These are phyloP conservation scores for Volvox carteri DNA, from an alignment of 163 green algal genomes.

Conservation along the genomic window DNA sequence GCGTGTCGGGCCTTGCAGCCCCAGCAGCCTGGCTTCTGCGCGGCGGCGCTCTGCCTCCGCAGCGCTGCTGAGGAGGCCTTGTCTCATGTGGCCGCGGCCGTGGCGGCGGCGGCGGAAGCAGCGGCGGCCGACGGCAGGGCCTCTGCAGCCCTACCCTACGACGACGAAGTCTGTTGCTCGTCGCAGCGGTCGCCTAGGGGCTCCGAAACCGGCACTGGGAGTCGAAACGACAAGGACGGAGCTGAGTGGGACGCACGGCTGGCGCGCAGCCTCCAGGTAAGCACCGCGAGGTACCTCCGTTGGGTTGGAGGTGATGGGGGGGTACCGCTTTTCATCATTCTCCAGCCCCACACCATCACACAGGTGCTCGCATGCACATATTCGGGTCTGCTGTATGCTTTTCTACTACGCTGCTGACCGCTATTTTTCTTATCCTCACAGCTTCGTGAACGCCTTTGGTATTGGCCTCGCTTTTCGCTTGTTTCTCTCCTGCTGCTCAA, in stretches of 20 bases:
- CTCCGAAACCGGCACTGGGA: not conserved
- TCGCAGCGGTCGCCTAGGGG: not conserved
- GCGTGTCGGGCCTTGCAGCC: constrained; percentile 24
- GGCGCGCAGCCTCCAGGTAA: not conserved
- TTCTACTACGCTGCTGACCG: no score
- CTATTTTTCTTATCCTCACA: no score
- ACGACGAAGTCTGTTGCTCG: not conserved
- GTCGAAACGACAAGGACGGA: not conserved
- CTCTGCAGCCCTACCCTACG: not conserved
- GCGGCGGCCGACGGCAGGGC: not conserved
- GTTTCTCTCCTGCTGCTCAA: no score
- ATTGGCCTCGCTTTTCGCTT: no score
- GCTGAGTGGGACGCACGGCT: constrained; percentile 34
- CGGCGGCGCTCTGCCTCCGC: constrained; percentile 45
- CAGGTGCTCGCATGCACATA: no score
- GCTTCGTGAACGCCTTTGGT: no score
- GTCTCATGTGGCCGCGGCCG: not conserved
- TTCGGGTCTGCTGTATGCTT: no score
- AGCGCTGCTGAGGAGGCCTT: constrained; percentile 58
- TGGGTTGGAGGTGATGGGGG: no score
- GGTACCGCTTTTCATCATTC: no score
- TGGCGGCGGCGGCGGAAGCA: not conserved
- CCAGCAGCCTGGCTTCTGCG: not conserved
- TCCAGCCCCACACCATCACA: no score
- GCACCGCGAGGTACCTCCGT: no score